phyloP scores from a whole-genome alignment of 106 monocot genomes.

The Apostasia ramifera region DNA sequence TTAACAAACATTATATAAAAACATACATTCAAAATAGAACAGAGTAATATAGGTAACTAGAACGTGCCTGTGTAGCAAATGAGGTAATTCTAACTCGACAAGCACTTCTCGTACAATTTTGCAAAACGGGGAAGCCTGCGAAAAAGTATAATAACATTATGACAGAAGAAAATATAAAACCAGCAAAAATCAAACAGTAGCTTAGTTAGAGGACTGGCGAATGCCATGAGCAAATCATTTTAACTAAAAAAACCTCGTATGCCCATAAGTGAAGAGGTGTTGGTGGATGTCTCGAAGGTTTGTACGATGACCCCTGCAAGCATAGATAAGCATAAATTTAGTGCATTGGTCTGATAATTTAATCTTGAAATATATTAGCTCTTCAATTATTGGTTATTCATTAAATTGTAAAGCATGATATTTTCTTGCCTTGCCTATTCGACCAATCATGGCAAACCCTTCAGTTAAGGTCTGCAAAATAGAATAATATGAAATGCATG shows the following conservation, averaged over 20 bases:
- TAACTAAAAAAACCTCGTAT: conserved; percentile 60
- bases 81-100: conserved; percentile 87
- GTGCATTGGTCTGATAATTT: too few species aligned
- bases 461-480: conserved; percentile 74
- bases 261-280: conserved; percentile 80
- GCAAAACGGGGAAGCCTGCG: conserved; percentile 89
- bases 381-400: neutral
- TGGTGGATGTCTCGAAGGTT: conserved; percentile 58
- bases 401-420: neutral
- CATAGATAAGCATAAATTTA: neutral
- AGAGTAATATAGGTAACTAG: neutral
- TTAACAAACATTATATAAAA: too few species aligned
- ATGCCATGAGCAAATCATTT: neutral
- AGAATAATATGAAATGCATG: neutral
- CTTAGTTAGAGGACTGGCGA: neutral
- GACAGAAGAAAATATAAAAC: neutral
- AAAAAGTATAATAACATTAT: neutral
- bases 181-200: neutral
- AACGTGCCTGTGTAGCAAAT: conserved; percentile 65
- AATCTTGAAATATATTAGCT: too few species aligned
- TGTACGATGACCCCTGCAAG: conserved; percentile 68
- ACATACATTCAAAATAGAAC: too few species aligned
- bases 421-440: conserved; percentile 62
- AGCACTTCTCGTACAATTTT: conserved; percentile 86
- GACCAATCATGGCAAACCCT: conserved; percentile 82